Percentiles rank a stretch among this genome's conserved stretches.
Conservation (phyloP, 169 alveolate genomes). For the Eimeria tenella region DNA sequence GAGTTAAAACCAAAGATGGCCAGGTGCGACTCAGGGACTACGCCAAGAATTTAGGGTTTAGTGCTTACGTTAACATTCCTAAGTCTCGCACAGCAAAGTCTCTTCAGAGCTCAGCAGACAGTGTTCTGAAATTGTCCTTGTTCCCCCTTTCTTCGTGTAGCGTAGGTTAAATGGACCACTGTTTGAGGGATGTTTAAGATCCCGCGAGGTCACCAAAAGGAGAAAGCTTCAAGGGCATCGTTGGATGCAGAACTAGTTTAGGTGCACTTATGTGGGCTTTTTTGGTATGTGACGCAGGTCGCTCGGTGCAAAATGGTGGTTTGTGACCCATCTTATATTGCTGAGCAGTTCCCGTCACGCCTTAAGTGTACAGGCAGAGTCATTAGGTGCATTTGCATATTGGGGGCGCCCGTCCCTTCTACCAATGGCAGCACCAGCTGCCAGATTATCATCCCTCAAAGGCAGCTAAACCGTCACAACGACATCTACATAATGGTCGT, state of each 20-base stretch:
- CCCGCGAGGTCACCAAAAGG: no score
- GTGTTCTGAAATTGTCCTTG: no score
- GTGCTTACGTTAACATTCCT: no score
- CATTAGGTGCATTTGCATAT: conserved; percentile 95
- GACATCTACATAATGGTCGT: conserved; percentile 97
- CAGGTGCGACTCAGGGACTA: conserved; percentile 78
- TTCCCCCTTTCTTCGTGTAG: no score
- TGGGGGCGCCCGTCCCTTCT: conserved; percentile 96
- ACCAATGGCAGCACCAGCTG: conserved; percentile 96
- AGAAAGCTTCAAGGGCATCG: no score
- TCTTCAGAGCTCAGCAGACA: no score
- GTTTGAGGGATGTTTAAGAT: no score
- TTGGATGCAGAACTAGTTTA: no score
- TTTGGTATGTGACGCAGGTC: conserved; percentile 28
- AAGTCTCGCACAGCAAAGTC: no score
- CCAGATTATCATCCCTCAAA: conserved; percentile 97
- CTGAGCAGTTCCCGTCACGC: conserved; percentile 59
- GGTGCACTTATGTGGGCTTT: no score
- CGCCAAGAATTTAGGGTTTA: not conserved
- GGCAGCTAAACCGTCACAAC: conserved; percentile 94
- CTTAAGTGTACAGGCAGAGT: conserved; percentile 89
- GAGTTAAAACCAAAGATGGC: conserved; percentile 89
- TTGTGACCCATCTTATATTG: conserved; percentile 94
- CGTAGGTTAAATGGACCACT: no score
- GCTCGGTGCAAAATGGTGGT: conserved; percentile 92